phyloP scores from a whole-genome alignment of 2,329 filamentous ascomycete species.

The Xenoacremonium recifei region DNA sequence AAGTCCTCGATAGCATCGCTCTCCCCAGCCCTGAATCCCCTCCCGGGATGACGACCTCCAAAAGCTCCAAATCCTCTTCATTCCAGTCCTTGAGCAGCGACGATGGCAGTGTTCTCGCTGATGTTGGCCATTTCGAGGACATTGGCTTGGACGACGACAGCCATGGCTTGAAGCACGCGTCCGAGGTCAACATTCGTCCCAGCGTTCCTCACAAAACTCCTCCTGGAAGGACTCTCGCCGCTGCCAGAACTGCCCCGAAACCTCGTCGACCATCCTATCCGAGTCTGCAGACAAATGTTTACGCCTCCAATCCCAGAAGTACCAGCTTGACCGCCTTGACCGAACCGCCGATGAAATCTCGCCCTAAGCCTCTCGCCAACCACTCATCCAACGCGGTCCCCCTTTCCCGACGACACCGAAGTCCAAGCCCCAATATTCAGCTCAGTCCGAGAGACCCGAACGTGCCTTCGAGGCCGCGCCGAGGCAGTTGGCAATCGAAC shows the following conservation, averaged over 20 bases:
- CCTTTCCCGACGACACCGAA: constrained; percentile 43
- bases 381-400: constrained; percentile 38
- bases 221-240: constrained; percentile 29
- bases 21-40: constrained; percentile 36
- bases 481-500: constrained; percentile 72
- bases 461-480: constrained; percentile 40
- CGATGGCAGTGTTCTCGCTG: constrained; percentile 66
- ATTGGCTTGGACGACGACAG: constrained; percentile 74
- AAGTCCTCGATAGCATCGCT: constrained; percentile 27
- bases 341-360: constrained; percentile 31
- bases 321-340: constrained; percentile 42
- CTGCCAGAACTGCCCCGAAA: constrained; percentile 27
- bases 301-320: constrained; percentile 49
- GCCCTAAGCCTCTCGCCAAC: constrained; percentile 23
- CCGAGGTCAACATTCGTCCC: constrained; percentile 40
- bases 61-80: constrained; percentile 88
- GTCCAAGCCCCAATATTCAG: constrained; percentile 50
- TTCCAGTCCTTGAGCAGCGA: constrained; percentile 78
- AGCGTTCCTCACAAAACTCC: constrained; percentile 26
- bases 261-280: constrained; percentile 46
- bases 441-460: constrained; percentile 44
- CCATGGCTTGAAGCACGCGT: constrained; percentile 50
- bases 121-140: constrained; percentile 86
- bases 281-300: constrained; percentile 45
- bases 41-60: constrained; percentile 72